Evolutionary conservation across 2,329 filamentous ascomycete genomes (phyloP), one percentile per base, ranked within the genome.

Genomic region (Acrocalymma vagum): DNA sequence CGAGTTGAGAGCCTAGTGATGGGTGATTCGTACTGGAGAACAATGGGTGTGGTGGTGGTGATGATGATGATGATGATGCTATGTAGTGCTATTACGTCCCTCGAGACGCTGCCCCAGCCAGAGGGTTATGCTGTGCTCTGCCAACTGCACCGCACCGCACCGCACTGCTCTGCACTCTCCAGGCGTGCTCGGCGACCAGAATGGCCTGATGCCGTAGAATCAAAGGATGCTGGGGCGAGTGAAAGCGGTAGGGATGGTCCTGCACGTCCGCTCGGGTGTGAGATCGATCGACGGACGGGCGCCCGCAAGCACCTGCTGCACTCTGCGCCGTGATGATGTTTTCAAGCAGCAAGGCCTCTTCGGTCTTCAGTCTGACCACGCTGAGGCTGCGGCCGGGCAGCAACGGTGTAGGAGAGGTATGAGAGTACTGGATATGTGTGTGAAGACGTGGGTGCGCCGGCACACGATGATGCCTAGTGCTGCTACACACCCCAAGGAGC

Each of bases 201-300:
- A 20, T 17, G 35, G 42, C 41, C 33, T 40, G 25, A 42, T 30
- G 24, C 31, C 40, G 25, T 15, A 24, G 9, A 23, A 42, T 45
- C 28, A 34, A 23, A 16, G 23, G 39, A 28, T 45, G 29, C 26
- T 23, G 45, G 42, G 45, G 38, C 36, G 38, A 29, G 30, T 28
- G 39, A 29, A 27, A 32, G 30, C 31, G 34, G 42, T 51, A 52
- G 51, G 48, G 48, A 41, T 55, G 21, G 48, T 43, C 29, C 47
- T 51, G 47, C 38, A 43, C 39, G 44, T 42, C 40, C 37, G 34
- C 39, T 47, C 49, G 51, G 51, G 42, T 56, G 46, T 42, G 45
- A 52, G 58, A 64, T 65, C 53, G 60, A 60, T 65, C 54, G 54
- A 55, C 51, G 44, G 38, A 51, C 44, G 51, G 54, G 39, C 43